These are phyloP conservation scores for Penicillium silybi DNA, from an alignment of 495 filamentous ascomycete species.

Conservation along the genomic window DNA sequence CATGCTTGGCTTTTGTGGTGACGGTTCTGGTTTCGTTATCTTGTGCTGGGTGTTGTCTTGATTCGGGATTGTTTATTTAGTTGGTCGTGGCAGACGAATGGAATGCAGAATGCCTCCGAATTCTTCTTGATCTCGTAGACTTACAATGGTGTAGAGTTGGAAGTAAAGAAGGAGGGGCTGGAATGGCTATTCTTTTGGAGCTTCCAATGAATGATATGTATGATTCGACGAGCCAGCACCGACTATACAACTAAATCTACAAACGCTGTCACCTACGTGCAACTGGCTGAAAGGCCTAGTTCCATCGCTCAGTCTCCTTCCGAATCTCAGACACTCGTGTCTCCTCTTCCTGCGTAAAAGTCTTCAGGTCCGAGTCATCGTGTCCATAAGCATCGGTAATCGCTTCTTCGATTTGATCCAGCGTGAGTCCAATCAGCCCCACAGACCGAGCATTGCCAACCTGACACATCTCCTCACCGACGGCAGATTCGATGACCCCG, in stretches of 20 bases:
- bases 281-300: not conserved
- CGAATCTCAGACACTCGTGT: conserved; percentile 26
- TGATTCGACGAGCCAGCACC: not conserved
- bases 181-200: not conserved
- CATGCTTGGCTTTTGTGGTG: not conserved
- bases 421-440: conserved; percentile 31
- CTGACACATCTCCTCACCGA: conserved; percentile 39
- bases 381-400: conserved; percentile 32
- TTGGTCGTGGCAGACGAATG: not conserved
- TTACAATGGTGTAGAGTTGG: not conserved
- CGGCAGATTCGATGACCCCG: conserved; percentile 34
- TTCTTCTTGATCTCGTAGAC: not conserved
- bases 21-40: not conserved
- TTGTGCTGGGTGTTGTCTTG: not conserved
- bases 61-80: not conserved
- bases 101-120: not conserved
- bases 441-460: conserved; percentile 38
- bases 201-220: not conserved
- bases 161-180: not conserved
- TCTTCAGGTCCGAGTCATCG: conserved; percentile 28
- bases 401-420: conserved; percentile 38
- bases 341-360: conserved; percentile 30
- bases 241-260: not conserved
- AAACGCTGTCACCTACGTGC: not conserved
- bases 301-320: conserved; percentile 16